Percentiles rank a stretch among this genome's conserved stretches.
Evolutionary conservation across 106 monocot genomes (phyloP).

Genomic region (Apostasia shenzhenica): DNA sequence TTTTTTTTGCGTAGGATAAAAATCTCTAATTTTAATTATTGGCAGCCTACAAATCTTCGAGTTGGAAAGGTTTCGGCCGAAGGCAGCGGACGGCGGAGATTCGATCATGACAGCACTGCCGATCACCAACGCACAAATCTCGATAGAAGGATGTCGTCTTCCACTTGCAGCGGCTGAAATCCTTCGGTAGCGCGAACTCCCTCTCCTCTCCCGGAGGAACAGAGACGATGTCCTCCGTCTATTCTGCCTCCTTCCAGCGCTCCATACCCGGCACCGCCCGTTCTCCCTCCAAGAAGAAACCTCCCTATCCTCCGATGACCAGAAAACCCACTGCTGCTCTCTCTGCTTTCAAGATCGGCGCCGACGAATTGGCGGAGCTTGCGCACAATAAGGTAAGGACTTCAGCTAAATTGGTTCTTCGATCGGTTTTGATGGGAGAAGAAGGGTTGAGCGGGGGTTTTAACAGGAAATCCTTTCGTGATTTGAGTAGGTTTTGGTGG

Average conservation of each 20-base stretch:
- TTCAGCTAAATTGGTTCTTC: neutral
- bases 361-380: constrained; percentile 29
- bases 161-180: too few species aligned
- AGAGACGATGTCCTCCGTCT: neutral
- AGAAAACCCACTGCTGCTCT: neutral
- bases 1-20: too few species aligned
- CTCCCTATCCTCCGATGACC: neutral
- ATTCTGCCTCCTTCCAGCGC: neutral
- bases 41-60: too few species aligned
- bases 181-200: neutral
- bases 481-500: constrained; percentile 37
- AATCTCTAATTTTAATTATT: too few species aligned
- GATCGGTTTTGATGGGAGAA: neutral
- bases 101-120: too few species aligned
- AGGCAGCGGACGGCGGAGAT: too few species aligned
- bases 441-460: constrained; percentile 1
- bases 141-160: too few species aligned
- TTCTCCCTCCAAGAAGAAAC: neutral
- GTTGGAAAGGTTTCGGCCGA: too few species aligned
- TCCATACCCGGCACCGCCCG: neutral
- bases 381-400: constrained; percentile 44
- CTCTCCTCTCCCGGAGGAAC: neutral
- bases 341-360: constrained; percentile 15
- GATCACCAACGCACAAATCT: too few species aligned
- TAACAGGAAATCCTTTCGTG: neutral